These are phyloP conservation scores for Combretum micranthum DNA, from an alignment of 345 rosid species.

Conservation along the genomic window DNA sequence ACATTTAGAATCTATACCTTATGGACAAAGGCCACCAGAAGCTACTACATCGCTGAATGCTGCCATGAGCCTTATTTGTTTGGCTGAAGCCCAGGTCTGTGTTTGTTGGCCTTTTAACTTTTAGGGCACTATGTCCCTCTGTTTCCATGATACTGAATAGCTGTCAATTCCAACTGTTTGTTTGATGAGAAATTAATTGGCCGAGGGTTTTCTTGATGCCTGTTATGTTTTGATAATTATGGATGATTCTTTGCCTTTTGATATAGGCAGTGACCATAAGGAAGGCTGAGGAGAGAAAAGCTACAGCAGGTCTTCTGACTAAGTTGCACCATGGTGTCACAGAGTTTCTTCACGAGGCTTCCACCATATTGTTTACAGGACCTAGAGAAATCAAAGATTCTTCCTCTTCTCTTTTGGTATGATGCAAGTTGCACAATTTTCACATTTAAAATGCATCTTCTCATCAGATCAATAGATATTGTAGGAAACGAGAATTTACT, in stretches of 20 bases:
- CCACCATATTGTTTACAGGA: slow-evolving; percentile 22
- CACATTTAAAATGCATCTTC: background rate
- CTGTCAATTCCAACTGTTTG: background rate
- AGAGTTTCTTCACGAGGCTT: slow-evolving; percentile 52
- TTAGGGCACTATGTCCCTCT: background rate
- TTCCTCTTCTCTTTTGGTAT: slow-evolving; percentile 49
- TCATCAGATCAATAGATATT: background rate
- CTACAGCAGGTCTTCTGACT: slow-evolving; percentile 42
- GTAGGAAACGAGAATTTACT: no score
- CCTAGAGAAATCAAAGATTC: slow-evolving; percentile 39
- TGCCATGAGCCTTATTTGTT: slow-evolving; percentile 56
- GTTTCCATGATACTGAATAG: no score
- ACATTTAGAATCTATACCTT: slow-evolving; percentile 25
- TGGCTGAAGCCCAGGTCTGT: slow-evolving; percentile 86
- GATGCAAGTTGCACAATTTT: slow-evolving; percentile 7
- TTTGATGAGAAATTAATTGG: background rate
- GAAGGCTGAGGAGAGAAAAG: slow-evolving; percentile 62
- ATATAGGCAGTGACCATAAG: slow-evolving; percentile 47
- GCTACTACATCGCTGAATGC: slow-evolving; percentile 41
- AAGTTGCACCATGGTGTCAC: slow-evolving; percentile 65
- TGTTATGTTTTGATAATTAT: slow-evolving; percentile 1
- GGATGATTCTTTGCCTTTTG: slow-evolving; percentile 1
- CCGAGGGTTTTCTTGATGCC: background rate
- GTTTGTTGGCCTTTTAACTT: background rate
- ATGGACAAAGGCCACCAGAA: slow-evolving; percentile 53